These are phyloP conservation scores for Flaveria sonorensis DNA, from an alignment of 129 eudicot genomes.

Conservation along the genomic window DNA sequence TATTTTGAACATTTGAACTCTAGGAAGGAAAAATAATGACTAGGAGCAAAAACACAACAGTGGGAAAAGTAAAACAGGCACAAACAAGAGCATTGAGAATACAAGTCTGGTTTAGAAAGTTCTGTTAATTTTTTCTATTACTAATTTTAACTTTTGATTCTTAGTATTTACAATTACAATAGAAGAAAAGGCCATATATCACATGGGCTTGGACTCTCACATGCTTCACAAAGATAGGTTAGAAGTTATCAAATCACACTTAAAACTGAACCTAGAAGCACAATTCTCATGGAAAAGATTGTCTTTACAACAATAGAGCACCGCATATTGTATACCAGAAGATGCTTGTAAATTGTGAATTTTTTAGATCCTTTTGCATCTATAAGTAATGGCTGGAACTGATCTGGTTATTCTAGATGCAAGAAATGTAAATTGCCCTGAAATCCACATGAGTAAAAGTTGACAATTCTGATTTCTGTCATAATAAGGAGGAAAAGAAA, in stretches of 20 bases:
- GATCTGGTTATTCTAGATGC: not conserved
- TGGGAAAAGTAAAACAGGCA: not conserved
- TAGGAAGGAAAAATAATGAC: not conserved
- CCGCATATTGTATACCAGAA: conserved; percentile 5
- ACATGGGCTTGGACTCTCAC: conserved; percentile 1
- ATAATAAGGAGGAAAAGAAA: not conserved
- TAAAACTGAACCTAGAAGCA: not conserved
- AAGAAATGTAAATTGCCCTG: not conserved
- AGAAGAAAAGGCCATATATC: not conserved
- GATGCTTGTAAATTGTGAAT: not conserved
- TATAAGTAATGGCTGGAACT: not conserved
- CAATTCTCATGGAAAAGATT: not conserved
- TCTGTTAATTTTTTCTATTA: not conserved
- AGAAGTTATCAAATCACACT: not conserved
- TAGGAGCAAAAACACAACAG: not conserved
- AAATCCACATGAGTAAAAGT: not conserved
- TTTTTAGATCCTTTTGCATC: not conserved
- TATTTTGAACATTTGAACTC: not conserved
- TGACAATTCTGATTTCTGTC: not conserved
- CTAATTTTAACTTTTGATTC: not conserved
- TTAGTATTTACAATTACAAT: not conserved
- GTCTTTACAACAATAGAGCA: not conserved
- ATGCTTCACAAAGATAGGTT: not conserved
- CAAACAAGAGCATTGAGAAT: not conserved
- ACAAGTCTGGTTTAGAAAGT: not conserved